Conservation (phyloP, 305 asterid genomes). For the Fraxinus latifolia region DNA sequence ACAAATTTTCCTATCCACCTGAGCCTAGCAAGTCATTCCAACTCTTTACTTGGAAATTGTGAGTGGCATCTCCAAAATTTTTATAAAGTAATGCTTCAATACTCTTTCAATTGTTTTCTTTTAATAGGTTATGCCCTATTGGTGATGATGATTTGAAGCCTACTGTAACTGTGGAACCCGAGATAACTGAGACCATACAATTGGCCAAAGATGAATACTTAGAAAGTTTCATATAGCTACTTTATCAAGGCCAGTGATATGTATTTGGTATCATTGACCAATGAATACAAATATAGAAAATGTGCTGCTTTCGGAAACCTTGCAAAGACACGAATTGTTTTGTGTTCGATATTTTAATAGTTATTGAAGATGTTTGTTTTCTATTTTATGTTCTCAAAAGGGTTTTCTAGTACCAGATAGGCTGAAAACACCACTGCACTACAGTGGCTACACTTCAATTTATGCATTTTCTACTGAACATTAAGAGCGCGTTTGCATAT, state of each 20-base stretch:
- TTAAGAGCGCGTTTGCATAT: neutral
- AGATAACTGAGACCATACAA: conserved; percentile 63
- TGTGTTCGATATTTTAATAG: neutral
- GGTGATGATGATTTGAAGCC: conserved; percentile 96
- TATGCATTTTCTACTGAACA: neutral
- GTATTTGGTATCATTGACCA: no score
- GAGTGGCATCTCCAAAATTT: neutral
- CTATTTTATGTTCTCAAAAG: neutral
- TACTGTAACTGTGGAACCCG: conserved; percentile 90
- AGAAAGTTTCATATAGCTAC: conserved; percentile 35
- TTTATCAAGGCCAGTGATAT: no score
- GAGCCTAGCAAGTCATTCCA: neutral
- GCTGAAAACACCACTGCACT: neutral
- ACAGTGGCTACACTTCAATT: neutral
- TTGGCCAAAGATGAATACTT: conserved; percentile 71
- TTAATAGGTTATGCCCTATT: conserved; percentile 78
- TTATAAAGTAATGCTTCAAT: conserved; percentile 5
- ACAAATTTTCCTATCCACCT: neutral
- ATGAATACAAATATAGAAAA: no score
- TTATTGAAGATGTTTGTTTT: neutral
- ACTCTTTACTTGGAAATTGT: neutral
- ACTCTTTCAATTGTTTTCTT: neutral
- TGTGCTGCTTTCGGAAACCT: neutral
- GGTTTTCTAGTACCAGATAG: neutral
- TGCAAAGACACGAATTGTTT: neutral